Evolutionary conservation across 179 eudicot genomes (phyloP), one percentile per base, ranked within the genome.

Genomic region (Pouteria campechiana): DNA sequence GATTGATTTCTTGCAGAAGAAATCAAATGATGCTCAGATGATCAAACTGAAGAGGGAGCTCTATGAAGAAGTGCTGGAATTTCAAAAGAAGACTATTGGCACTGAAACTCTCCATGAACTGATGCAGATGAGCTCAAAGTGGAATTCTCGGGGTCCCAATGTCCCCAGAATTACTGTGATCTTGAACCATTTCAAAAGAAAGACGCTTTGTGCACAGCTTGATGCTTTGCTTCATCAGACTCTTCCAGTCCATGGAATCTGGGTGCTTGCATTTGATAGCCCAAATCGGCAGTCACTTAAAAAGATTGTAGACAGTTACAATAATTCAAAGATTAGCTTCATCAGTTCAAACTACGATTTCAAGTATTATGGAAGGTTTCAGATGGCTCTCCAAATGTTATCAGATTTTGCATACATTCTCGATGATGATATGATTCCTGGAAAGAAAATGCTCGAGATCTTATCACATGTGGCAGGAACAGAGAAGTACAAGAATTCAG

Each of bases 401-500:
- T 78, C 79, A 0, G 97, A 89, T 51, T 68, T 89, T 2, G 90
- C 85, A 3, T 89, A 85, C 44, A 74, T 89, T 1, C 54, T 89
- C 5, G 97, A 89, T 22, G 97, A 89, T 72, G 97, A 89, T 48
- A 85, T 89, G 95, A 85, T 89, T 13, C 97, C 97, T 0, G 97
- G 97, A 3, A 73, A 15, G 44, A 89, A 81, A 25, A 85, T 89
- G 97, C 58, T 89, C 10, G 77, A 81, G 68, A 85, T 89, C 16
- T 24, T 89, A 37, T 63, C 97, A 0, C 95, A 89, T 44, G 93
- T 81, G 0, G 93, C 97, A 0, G 97, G 97, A 17, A 89, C 97
- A 0, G 78, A 76, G 4, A 89, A 89, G 67, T 89, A 89, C 32
- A 65, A 59, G 72, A 89, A 85, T 17, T 73, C 95, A 5, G 97